phyloP scores from a whole-genome alignment of 2,329 filamentous ascomycete species.

The Westerdykella aurantiaca region DNA sequence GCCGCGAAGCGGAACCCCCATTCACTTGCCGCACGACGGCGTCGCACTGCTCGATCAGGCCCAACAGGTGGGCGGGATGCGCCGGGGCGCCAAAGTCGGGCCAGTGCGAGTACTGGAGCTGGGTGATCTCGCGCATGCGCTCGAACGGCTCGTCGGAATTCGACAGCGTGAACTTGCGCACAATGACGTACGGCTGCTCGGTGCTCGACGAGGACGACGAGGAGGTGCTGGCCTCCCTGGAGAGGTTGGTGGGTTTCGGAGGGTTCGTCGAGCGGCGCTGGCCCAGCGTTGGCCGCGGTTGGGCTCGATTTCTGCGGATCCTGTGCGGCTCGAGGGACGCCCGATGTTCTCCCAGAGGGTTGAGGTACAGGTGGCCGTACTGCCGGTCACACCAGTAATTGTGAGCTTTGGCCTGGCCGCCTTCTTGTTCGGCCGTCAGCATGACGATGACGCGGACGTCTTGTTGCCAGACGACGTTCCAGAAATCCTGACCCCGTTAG shows the following conservation, averaged over 20 bases:
- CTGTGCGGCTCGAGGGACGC: conserved; percentile 63
- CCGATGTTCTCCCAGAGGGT: conserved; percentile 72
- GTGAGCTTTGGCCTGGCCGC: conserved; percentile 90
- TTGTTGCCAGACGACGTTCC: conserved; percentile 96
- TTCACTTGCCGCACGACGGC: conserved; percentile 53
- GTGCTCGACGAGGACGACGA: conserved; percentile 22
- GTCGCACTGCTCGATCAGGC: conserved; percentile 85
- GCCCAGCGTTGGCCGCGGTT: conserved; percentile 27
- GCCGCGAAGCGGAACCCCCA: conserved; percentile 51
- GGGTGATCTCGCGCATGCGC: conserved; percentile 85
- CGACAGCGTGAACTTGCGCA: conserved; percentile 80
- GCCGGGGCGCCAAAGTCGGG: conserved; percentile 93
- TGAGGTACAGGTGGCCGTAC: conserved; percentile 72
- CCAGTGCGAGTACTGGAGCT: conserved; percentile 94
- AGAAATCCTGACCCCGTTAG: conserved; percentile 67
- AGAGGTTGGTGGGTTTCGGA: conserved; percentile 23
- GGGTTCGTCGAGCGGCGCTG: conserved; percentile 34
- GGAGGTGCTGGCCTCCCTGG: conserved; percentile 20
- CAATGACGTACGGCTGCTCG: conserved; percentile 69
- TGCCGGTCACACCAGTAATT: conserved; percentile 80
- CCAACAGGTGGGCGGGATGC: conserved; percentile 78
- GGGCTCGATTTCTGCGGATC: conserved; percentile 44
- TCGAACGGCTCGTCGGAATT: conserved; percentile 73
- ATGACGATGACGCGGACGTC: conserved; percentile 93
- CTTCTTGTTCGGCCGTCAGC: conserved; percentile 90